Evolutionary conservation across 257 asterid genomes (phyloP).

Genomic region (Przewalskia tangutica): DNA sequence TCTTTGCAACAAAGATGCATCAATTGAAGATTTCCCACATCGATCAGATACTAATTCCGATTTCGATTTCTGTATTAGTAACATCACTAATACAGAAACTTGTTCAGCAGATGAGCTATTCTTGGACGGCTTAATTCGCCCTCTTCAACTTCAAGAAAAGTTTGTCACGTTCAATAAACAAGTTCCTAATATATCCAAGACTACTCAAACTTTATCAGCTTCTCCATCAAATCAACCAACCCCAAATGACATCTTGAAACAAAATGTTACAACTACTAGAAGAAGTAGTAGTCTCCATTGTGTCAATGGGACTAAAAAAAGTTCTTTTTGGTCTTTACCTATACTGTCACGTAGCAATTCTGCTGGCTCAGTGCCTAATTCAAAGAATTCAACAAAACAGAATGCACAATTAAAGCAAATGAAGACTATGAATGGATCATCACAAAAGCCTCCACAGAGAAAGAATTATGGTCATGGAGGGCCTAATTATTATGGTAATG

Average conservation of each 20-base stretch:
- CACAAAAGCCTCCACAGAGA: slow-evolving; percentile 36
- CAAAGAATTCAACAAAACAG: slow-evolving; percentile 1
- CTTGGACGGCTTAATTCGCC: slow-evolving; percentile 28
- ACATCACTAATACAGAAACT: slow-evolving; percentile 9
- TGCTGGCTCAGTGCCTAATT: slow-evolving; percentile 27
- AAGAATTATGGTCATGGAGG: slow-evolving; percentile 16
- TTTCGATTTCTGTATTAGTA: slow-evolving; percentile 29
- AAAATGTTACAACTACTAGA: slow-evolving; percentile 7
- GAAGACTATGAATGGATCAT: background rate
- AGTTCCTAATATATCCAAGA: background rate
- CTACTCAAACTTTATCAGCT: background rate
- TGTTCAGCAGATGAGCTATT: slow-evolving; percentile 39
- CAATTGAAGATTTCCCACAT: background rate
- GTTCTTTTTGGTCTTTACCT: slow-evolving; percentile 36
- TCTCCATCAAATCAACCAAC: slow-evolving; percentile 11
- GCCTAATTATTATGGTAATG: slow-evolving; percentile 13
- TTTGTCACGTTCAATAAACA: slow-evolving; percentile 7
- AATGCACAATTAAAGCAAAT: background rate
- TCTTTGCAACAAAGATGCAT: slow-evolving; percentile 2
- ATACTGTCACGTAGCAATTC: slow-evolving; percentile 30
- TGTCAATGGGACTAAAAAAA: slow-evolving; percentile 20
- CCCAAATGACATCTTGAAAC: slow-evolving; percentile 3
- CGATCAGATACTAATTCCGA: slow-evolving; percentile 13
- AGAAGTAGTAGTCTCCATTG: slow-evolving; percentile 35
- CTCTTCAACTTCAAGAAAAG: slow-evolving; percentile 28